Conservation (phyloP, 169 alveolate species). For the Eimeria brunetti region DNA sequence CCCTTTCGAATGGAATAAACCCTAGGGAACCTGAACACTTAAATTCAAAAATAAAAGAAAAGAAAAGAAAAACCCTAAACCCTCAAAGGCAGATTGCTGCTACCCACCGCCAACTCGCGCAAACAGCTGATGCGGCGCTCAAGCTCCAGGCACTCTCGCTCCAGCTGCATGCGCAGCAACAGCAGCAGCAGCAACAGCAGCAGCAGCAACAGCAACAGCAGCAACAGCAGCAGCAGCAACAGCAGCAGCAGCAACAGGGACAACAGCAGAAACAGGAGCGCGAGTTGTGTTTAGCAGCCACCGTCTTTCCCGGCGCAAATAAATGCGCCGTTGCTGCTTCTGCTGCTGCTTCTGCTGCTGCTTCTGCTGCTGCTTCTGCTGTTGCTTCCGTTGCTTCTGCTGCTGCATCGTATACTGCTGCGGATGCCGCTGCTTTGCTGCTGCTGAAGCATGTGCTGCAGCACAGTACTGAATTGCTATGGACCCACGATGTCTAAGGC, state of each 20-base stretch:
- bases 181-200: background rate
- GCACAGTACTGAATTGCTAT: background rate
- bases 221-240: background rate
- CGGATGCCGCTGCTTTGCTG: background rate
- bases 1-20: background rate
- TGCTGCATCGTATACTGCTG: background rate
- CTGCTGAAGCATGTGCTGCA: background rate
- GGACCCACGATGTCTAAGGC: slow-evolving; percentile 13
- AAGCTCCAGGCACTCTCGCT: slow-evolving; percentile 49
- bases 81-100: background rate
- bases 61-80: slow-evolving; percentile 33
- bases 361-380: background rate
- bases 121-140: slow-evolving; percentile 36
- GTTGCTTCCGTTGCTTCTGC: background rate
- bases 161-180: background rate
- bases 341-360: background rate
- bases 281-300: background rate
- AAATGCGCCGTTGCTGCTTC: background rate
- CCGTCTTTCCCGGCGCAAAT: background rate
- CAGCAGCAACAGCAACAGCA: background rate
- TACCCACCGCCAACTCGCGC: slow-evolving; percentile 31
- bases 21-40: background rate
- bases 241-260: background rate
- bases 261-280: background rate
- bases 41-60: background rate